These are phyloP conservation scores for Ceratobasidium sp. DNA, from an alignment of 1,284 basidiomycete genomes.

Conservation along the genomic window DNA sequence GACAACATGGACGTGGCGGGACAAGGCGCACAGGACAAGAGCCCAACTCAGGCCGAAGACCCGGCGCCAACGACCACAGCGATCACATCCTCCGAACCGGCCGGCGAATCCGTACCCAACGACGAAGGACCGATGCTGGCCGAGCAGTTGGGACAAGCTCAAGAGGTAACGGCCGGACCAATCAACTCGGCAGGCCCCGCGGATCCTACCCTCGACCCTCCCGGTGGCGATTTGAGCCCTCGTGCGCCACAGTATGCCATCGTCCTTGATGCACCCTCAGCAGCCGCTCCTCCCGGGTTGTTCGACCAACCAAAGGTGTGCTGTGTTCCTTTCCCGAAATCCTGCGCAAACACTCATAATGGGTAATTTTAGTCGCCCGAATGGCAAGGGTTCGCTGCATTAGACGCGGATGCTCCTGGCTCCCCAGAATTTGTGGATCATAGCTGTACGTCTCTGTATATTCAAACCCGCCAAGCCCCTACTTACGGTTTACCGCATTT, in stretches of 20 bases:
- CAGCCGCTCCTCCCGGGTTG: neutral
- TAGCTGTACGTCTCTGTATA: slow-evolving; percentile 13
- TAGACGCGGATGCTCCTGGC: slow-evolving; percentile 22
- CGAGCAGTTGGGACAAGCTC: neutral
- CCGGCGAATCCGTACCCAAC: neutral
- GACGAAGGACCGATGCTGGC: neutral
- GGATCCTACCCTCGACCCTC: neutral
- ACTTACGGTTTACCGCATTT: neutral
- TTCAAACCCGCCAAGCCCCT: neutral
- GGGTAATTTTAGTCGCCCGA: slow-evolving; percentile 7
- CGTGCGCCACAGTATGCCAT: neutral
- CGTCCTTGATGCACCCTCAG: neutral
- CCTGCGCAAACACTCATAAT: neutral
- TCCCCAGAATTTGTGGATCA: slow-evolving; percentile 29
- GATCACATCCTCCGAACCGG: neutral
- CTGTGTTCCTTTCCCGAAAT: neutral
- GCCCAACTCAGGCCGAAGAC: neutral
- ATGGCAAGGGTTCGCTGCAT: slow-evolving; percentile 25
- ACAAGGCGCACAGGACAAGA: neutral
- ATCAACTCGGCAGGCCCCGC: neutral
- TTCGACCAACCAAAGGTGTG: slow-evolving; percentile 9
- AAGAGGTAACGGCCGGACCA: neutral
- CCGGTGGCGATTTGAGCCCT: neutral
- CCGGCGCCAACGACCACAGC: neutral
- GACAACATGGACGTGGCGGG: neutral